These are phyloP conservation scores for Vanrija humicola DNA, from an alignment of 1,284 basidiomycete species.

Conservation along the genomic window DNA sequence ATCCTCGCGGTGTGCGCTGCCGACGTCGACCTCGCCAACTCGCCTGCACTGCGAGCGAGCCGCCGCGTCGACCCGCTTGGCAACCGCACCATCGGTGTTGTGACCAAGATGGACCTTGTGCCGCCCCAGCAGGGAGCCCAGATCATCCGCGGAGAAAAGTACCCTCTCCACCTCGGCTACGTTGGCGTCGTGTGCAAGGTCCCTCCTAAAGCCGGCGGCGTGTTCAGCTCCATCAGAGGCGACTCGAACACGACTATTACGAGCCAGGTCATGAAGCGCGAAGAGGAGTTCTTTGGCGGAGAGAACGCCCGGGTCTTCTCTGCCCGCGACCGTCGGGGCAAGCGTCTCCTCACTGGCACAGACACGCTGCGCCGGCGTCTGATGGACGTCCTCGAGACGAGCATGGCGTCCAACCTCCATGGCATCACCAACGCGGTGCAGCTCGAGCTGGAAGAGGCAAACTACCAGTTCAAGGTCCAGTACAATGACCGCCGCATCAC, in stretches of 20 bases:
- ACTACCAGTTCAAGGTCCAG: constrained; percentile 99
- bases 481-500: constrained; percentile 96
- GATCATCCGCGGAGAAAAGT: constrained; percentile 85
- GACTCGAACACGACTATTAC: constrained; percentile 44
- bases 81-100: constrained; percentile 89
- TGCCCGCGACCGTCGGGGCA: constrained; percentile 44
- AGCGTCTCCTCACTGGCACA: constrained; percentile 75
- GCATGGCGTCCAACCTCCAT: constrained; percentile 92
- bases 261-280: constrained; percentile 62
- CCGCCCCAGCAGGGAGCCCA: constrained; percentile 73
- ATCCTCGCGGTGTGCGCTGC: constrained; percentile 97
- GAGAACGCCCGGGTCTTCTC: constrained; percentile 60
- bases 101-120: constrained; percentile 99
- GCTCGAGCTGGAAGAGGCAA: constrained; percentile 91
- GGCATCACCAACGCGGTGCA: constrained; percentile 95
- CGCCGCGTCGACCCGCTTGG: constrained; percentile 92
- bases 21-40: constrained; percentile 97
- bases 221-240: constrained; percentile 47
- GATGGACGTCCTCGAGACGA: constrained; percentile 95
- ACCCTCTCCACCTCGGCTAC: constrained; percentile 96
- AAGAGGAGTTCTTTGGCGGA: constrained; percentile 74
- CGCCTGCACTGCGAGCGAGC: constrained; percentile 88
- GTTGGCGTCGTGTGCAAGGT: constrained; percentile 94
- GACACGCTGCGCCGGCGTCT: constrained; percentile 80
- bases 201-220: constrained; percentile 33